Conservation (phyloP, 768 basidiomycete species). For the Mycena vitilis region DNA sequence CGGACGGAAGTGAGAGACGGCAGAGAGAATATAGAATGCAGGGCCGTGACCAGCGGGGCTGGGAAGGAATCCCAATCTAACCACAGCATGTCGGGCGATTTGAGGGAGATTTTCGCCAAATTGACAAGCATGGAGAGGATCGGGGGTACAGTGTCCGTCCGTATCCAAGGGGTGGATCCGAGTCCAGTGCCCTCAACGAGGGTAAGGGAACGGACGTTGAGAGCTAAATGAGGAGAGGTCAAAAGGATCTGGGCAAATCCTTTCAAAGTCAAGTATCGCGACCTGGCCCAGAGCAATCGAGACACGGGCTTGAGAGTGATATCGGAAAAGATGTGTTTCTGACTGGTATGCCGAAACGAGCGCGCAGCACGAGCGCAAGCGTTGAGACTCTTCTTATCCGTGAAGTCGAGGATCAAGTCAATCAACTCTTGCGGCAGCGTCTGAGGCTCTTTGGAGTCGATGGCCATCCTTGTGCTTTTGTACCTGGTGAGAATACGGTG, state of each 20-base stretch:
- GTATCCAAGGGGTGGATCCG: slow-evolving; percentile 11
- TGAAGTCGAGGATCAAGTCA: slow-evolving; percentile 26
- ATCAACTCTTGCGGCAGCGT: slow-evolving; percentile 32
- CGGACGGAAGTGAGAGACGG: slow-evolving; percentile 18
- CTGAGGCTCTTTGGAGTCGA: background rate
- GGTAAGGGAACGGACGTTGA: slow-evolving; percentile 14
- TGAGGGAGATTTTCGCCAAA: slow-evolving; percentile 14
- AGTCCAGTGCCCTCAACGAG: slow-evolving; percentile 17
- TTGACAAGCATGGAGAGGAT: slow-evolving; percentile 21
- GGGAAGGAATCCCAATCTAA: slow-evolving; percentile 19
- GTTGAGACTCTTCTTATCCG: slow-evolving; percentile 20
- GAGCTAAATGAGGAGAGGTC: slow-evolving; percentile 30
- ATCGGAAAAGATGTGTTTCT: slow-evolving; percentile 29
- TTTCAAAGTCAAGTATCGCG: background rate
- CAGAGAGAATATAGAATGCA: background rate
- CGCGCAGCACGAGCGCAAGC: slow-evolving; percentile 24
- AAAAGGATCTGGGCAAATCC: slow-evolving; percentile 14
- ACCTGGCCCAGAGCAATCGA: background rate
- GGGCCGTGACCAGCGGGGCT: background rate
- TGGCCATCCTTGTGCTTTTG: no score
- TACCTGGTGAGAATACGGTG: no score
- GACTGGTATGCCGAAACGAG: slow-evolving; percentile 26
- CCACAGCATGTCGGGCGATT: background rate
- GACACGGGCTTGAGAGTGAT: slow-evolving; percentile 11
- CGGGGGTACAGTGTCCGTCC: background rate